A percentile compares a stretch with the other conserved stretches of the same genome.
phyloP scores from a whole-genome alignment of 2,329 filamentous ascomycete genomes.

The Bretziella fagacearum region DNA sequence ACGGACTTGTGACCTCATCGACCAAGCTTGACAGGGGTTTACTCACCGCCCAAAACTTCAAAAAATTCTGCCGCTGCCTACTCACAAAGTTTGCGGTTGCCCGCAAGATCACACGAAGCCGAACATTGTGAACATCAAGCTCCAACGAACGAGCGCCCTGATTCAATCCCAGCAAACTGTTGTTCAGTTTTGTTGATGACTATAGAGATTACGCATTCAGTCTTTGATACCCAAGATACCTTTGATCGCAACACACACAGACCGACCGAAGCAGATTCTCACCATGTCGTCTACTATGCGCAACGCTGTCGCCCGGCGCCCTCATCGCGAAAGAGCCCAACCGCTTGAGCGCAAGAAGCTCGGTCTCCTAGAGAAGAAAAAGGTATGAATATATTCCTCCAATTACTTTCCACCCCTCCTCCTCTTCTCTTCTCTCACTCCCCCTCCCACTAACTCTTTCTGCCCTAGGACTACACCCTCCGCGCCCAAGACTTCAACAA shows the following conservation, averaged over 20 bases:
- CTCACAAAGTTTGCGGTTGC: background rate
- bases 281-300: constrained; percentile 39
- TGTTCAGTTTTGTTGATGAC: background rate
- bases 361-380: constrained; percentile 91
- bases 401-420: constrained; percentile 7
- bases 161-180: background rate
- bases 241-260: too few relatives aligned
- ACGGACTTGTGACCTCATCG: too few relatives aligned
- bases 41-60: constrained; percentile 25
- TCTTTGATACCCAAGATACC: too few relatives aligned
- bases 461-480: constrained; percentile 41
- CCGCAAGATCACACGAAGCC: background rate
- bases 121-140: background rate
- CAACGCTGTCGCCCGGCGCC: constrained; percentile 57
- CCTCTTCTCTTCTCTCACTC: background rate
- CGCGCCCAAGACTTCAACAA: constrained; percentile 49
- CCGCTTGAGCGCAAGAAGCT: constrained; percentile 68
- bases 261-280: too few relatives aligned
- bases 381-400: constrained; percentile 30
- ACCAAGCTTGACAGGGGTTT: too few relatives aligned
- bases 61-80: constrained; percentile 22
- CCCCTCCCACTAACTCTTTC: background rate
- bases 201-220: background rate
- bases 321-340: constrained; percentile 81
- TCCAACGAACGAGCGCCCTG: background rate